Conservation (phyloP, 1,284 basidiomycete species). For the Tausonia pullulans region DNA sequence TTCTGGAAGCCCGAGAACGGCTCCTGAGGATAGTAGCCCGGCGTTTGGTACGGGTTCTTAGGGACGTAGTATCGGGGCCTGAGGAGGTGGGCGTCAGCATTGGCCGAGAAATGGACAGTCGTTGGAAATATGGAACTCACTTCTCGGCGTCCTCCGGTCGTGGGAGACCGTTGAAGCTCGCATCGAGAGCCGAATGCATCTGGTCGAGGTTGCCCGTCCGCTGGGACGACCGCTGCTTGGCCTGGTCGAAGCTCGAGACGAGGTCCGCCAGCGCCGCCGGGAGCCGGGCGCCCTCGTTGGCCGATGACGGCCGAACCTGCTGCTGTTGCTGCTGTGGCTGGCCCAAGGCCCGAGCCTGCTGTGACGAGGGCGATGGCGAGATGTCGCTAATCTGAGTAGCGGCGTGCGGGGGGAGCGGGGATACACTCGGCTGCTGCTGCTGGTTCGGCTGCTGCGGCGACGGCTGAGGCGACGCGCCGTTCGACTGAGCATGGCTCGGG, state of each 20-base stretch:
- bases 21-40: constrained; percentile 89
- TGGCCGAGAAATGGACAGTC: too few species aligned
- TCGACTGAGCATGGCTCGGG: neutral
- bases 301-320: constrained; percentile 20
- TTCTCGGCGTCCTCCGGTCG: constrained; percentile 91
- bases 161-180: constrained; percentile 75
- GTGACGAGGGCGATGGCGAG: neutral
- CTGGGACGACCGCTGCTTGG: constrained; percentile 84
- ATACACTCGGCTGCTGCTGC: constrained; percentile 18
- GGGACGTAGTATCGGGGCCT: constrained; percentile 96
- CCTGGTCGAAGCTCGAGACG: constrained; percentile 87
- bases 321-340: constrained; percentile 8
- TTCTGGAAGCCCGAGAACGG: constrained; percentile 73
- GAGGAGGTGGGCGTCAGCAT: neutral
- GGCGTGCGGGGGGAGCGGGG: constrained; percentile 2
- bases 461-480: neutral
- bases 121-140: constrained; percentile 39
- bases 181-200: constrained; percentile 84
- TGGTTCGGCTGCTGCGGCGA: constrained; percentile 17
- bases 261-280: constrained; percentile 70
- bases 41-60: constrained; percentile 79
- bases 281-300: constrained; percentile 19
- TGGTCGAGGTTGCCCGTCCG: constrained; percentile 76
- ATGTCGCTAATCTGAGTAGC: neutral
- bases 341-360: neutral